These are phyloP conservation scores for Echria macrotheca DNA, from an alignment of 495 filamentous ascomycete genomes.

Conservation along the genomic window DNA sequence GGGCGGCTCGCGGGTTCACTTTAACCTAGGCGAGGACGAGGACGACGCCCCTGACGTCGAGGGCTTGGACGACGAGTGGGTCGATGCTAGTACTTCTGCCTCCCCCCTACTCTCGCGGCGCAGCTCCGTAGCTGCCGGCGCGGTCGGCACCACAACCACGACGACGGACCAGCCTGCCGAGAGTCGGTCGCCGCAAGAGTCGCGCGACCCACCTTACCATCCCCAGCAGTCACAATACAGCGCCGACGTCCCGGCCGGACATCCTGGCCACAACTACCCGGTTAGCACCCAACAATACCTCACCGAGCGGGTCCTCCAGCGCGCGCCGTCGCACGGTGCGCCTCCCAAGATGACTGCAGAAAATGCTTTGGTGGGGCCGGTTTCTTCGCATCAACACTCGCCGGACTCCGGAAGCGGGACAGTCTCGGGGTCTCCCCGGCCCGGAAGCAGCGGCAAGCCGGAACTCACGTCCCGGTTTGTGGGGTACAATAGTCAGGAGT, in stretches of 20 bases:
- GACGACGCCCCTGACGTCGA: constrained; percentile 37
- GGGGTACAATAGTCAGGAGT: constrained; percentile 31
- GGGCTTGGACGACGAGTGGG: constrained; percentile 46
- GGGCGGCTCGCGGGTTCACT: constrained; percentile 38
- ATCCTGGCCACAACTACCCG: constrained; percentile 23
- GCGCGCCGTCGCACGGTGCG: constrained; percentile 49
- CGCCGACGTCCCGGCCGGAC: constrained; percentile 22
- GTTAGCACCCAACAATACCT: constrained; percentile 41
- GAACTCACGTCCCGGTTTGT: constrained; percentile 50
- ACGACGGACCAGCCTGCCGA: constrained; percentile 2
- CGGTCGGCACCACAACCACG: not conserved
- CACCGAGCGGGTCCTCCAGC: constrained; percentile 54
- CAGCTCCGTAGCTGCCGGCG: constrained; percentile 38
- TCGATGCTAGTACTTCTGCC: constrained; percentile 50
- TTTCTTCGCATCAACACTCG: constrained; percentile 34
- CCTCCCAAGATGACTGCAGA: constrained; percentile 56
- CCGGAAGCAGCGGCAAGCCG: constrained; percentile 42
- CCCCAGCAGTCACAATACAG: constrained; percentile 13
- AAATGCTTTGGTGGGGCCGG: constrained; percentile 43
- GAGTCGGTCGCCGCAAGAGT: not conserved
- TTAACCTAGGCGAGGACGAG: constrained; percentile 46
- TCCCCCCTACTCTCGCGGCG: constrained; percentile 50
- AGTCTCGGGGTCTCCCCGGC: constrained; percentile 18
- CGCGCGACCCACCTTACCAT: constrained; percentile 7
- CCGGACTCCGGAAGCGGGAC: constrained; percentile 28